phyloP scores from a whole-genome alignment of 345 rosid genomes.

The Adansonia digitata region DNA sequence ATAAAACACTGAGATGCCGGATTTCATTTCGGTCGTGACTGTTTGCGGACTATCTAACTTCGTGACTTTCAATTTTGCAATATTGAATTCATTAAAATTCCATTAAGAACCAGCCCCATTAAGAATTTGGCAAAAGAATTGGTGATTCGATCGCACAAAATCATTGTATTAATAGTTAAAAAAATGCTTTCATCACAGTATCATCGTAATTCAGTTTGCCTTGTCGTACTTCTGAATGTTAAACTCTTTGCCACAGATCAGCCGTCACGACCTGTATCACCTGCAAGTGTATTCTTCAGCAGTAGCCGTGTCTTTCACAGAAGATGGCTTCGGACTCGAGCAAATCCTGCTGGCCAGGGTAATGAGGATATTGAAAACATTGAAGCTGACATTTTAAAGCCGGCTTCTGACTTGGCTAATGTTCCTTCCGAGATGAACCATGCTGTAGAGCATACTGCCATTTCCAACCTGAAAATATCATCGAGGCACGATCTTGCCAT shows the following conservation, averaged over 20 bases:
- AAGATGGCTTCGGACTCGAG: constrained; percentile 40
- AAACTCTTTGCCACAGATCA: neutral
- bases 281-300: neutral
- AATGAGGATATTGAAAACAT: constrained; percentile 18
- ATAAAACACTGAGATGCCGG: too few species aligned
- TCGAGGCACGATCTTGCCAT: constrained; percentile 82
- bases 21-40: neutral
- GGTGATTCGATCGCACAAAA: neutral
- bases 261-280: neutral
- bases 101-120: too few species aligned
- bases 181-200: neutral
- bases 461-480: constrained; percentile 55
- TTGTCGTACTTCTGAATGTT: neutral
- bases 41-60: neutral
- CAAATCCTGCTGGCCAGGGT: constrained; percentile 22
- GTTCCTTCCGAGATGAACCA: constrained; percentile 22
- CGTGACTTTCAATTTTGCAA: neutral
- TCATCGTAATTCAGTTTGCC: neutral
- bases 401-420: constrained; percentile 18
- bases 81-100: neutral
- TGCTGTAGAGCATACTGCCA: constrained; percentile 28
- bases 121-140: neutral
- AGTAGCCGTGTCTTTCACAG: constrained; percentile 1
- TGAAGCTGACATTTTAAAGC: constrained; percentile 20
- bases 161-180: neutral